Conservation (phyloP, 2,329 filamentous ascomycete species). For the Aureobasidium pullulans region DNA sequence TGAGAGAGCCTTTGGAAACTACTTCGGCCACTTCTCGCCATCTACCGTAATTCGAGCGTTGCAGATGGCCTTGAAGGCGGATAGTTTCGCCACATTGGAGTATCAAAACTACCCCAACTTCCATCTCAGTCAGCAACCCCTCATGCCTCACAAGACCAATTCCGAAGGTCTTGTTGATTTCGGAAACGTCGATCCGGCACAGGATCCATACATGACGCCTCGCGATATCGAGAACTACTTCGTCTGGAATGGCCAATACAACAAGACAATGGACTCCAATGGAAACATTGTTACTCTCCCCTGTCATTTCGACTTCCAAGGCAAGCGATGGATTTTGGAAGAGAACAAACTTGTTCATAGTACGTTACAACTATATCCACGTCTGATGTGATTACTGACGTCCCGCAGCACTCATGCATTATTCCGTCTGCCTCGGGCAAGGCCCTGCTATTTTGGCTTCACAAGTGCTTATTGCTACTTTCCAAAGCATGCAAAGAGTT, state of each 20-base stretch:
- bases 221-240: background rate
- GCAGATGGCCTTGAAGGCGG: background rate
- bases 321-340: conserved; percentile 5
- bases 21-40: background rate
- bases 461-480: background rate
- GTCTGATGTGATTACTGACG: background rate
- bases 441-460: background rate
- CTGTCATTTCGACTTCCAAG: conserved; percentile 2
- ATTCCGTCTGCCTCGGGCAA: background rate
- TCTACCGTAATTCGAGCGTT: background rate
- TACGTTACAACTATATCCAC: background rate
- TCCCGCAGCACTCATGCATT: background rate
- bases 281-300: background rate
- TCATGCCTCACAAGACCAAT: background rate
- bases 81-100: background rate
- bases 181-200: background rate
- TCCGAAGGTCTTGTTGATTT: background rate
- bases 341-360: background rate
- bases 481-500: conserved; percentile 10
- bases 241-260: conserved; percentile 1
- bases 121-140: background rate
- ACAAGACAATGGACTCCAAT: background rate
- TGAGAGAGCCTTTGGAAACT: background rate
- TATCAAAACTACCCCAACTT: background rate
- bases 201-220: conserved; percentile 6